phyloP scores from a whole-genome alignment of 2,329 filamentous ascomycete species.

The Fusarium subtropicale region DNA sequence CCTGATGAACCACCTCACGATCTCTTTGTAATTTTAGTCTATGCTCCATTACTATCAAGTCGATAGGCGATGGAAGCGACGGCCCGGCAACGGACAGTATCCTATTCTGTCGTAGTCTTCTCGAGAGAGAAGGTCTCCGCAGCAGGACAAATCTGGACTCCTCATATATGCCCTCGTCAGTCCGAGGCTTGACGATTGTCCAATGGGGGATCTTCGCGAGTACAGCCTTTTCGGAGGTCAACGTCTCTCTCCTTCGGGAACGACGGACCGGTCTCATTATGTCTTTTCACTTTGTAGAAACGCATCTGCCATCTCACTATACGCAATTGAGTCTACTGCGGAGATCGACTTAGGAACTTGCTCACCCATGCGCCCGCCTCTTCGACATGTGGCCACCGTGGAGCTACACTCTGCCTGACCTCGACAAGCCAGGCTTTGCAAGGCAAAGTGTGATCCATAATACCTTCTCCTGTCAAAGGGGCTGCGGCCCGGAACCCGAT shows the following conservation, averaged over 20 bases:
- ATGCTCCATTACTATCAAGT: conserved; percentile 12
- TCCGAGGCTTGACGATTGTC: conserved; percentile 8
- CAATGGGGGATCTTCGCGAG: conserved; percentile 25
- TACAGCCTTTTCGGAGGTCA: conserved; percentile 36
- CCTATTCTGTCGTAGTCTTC: conserved; percentile 17
- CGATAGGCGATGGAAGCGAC: conserved; percentile 37
- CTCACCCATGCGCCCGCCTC: conserved; percentile 11
- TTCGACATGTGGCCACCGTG: conserved; percentile 10
- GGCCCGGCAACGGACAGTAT: conserved; percentile 30
- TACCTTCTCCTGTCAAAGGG: conserved; percentile 14
- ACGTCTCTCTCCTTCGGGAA: conserved; percentile 24
- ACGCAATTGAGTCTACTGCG: conserved; percentile 19
- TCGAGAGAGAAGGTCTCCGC: not conserved
- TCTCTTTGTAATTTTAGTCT: conserved; percentile 12
- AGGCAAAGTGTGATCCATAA: conserved; percentile 3
- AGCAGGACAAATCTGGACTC: conserved; percentile 1
- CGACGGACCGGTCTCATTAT: conserved; percentile 30
- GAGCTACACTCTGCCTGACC: conserved; percentile 9
- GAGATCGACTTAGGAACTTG: conserved; percentile 13
- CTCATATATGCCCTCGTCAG: conserved; percentile 5
- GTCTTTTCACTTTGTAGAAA: conserved; percentile 5
- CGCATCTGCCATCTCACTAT: conserved; percentile 3
- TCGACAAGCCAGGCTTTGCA: not conserved
- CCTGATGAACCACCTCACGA: conserved; percentile 18
- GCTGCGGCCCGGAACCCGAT: conserved; percentile 34